Evolutionary conservation across 306 rosid genomes (phyloP), one percentile per base, ranked within the genome.

Genomic region (Notholithocarpus densiflorus): DNA sequence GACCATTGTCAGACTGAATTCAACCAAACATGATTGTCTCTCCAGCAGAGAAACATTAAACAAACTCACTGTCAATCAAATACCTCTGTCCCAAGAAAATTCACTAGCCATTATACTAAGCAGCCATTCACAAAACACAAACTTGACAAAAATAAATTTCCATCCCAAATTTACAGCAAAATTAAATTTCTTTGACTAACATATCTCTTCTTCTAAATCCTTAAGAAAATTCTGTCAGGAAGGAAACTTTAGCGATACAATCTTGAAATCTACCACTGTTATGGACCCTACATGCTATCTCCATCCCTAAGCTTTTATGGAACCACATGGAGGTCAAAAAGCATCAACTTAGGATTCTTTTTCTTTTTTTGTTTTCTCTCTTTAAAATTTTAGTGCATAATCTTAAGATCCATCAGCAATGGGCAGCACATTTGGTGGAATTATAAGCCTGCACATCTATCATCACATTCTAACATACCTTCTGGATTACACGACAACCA

Each of bases 401-500:
- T 37, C 45, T 37, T 37, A 37, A 37, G 45, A 37, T 37, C 45
- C 45, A 57, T 57, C 27, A 8, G 18, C 5, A 31, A 15, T 24
- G 71, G 19, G 43, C 48, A 3, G 71, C 5, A 65, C 12, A 57
- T n/a, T 65, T 65, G 71, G 71, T 17, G 40, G 48, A 65, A 65
- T 66, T 66, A 29, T 14, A 32, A 66, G 52, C 26, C 51, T 66
- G 72, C 52, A 45, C 19, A 48, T 78, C 55, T 31, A 68, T 66
- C 75, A 17, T 21, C 15, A 52, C 73, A n/a, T 51, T 55, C 75
- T 20, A 72, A 11, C 79, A 72, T 83, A 89, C 93, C 96, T 91
- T 91, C 83, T 91, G 96, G 77, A 91, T 91, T 51, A 91, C 93
- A 74, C 96, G 93, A 75, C 96, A 91, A 80, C 96, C 93, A 83